Conservation (phyloP, 345 rosid genomes). For the Eucalyptus dawsonii region DNA sequence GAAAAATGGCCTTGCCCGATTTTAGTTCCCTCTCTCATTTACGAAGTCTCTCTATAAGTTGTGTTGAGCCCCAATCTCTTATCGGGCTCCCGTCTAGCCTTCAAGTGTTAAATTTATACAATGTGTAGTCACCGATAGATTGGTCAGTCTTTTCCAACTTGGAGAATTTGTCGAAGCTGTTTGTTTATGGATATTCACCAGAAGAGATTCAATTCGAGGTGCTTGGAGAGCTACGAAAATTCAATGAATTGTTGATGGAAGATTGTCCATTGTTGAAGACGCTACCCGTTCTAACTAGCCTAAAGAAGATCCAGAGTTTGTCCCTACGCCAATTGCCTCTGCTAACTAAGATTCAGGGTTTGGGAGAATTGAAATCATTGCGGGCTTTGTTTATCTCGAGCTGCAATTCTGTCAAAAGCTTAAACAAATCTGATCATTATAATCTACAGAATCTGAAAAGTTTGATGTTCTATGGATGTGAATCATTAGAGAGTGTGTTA, state of each 20-base stretch:
- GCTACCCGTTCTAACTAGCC: background rate
- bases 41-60: accelerated
- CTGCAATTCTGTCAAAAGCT: background rate
- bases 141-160: background rate
- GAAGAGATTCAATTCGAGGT: background rate
- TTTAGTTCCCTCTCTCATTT: background rate
- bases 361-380: background rate
- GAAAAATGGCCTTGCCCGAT: background rate
- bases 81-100: background rate
- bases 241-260: background rate
- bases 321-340: background rate
- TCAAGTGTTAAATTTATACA: accelerated
- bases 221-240: background rate
- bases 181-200: background rate
- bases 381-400: accelerated
- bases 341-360: background rate
- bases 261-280: background rate
- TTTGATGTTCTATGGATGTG: background rate
- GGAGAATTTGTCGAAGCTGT: background rate
- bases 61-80: background rate
- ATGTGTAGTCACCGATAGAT: background rate
- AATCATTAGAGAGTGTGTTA: background rate
- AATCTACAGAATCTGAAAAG: background rate
- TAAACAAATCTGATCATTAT: too few relatives aligned
- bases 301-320: background rate